Percentiles rank a stretch among this genome's conserved stretches.
phyloP scores from a whole-genome alignment of 805 yeast genomes.

The Pichia exigua region DNA sequence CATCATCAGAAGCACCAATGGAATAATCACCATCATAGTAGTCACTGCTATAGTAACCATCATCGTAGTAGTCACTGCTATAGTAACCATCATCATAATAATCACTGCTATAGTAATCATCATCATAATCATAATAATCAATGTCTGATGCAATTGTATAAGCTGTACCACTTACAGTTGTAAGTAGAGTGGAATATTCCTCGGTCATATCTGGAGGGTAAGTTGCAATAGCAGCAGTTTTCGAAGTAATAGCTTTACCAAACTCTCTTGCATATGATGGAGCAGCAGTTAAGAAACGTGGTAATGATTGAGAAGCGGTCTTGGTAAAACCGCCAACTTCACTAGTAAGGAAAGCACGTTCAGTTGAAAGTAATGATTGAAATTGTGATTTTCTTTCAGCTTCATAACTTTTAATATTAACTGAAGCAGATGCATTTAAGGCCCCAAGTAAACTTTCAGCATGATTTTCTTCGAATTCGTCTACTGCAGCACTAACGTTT shows the following conservation, averaged over 20 bases:
- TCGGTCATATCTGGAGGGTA: constrained; percentile 4
- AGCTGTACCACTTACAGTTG: constrained; percentile 1
- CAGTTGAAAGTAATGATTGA: constrained; percentile 1
- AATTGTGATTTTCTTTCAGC: constrained; percentile 5
- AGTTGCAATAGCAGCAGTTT: constrained; percentile 6
- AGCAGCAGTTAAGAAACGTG: neutral
- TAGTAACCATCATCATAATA: neutral
- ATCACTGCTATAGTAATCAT: neutral
- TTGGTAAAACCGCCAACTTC: neutral
- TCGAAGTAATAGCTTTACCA: constrained; percentile 7
- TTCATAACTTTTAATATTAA: neutral
- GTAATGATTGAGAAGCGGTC: constrained; percentile 1
- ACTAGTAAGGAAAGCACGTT: constrained; percentile 3
- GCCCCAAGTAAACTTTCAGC: neutral
- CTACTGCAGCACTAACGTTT: constrained; percentile 1
- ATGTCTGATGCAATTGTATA: neutral
- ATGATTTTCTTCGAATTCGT: constrained; percentile 3
- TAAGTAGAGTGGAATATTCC: neutral
- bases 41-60: neutral
- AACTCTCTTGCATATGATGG: neutral
- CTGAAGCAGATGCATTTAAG: neutral
- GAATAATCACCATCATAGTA: neutral
- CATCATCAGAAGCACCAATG: constrained; percentile 1
- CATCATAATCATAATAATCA: neutral
- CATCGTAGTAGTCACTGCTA: neutral